phyloP scores from a whole-genome alignment of 192 early-diverging fungal species.

The Linnemannia schmuckeri region DNA sequence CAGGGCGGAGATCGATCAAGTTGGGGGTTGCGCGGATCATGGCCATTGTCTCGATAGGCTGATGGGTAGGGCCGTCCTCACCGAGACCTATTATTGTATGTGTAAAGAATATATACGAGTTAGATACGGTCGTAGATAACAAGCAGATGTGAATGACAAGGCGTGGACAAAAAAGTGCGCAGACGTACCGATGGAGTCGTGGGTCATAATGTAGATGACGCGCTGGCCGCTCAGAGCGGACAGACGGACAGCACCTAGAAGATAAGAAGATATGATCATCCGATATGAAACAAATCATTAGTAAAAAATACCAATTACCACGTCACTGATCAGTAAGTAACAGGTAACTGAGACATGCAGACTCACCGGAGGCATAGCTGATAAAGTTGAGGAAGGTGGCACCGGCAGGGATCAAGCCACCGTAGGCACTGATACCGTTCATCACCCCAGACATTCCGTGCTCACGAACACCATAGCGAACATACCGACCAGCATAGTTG shows the following conservation, averaged over 20 bases:
- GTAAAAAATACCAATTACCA: background rate
- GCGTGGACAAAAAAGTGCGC: background rate
- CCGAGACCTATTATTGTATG: slow-evolving; percentile 67
- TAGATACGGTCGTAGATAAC: too few relatives aligned
- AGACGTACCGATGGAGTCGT: slow-evolving; percentile 92
- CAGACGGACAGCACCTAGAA: slow-evolving; percentile 88
- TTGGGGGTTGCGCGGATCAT: slow-evolving; percentile 92
- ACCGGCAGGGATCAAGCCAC: slow-evolving; percentile 87
- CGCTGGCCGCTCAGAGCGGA: slow-evolving; percentile 90
- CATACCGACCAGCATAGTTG: slow-evolving; percentile 87
- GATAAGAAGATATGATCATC: background rate
- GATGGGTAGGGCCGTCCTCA: slow-evolving; percentile 99
- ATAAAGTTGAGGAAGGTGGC: slow-evolving; percentile 96
- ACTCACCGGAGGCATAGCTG: slow-evolving; percentile 63
- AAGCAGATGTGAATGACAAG: background rate
- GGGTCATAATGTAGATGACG: slow-evolving; percentile 98
- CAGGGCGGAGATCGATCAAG: slow-evolving; percentile 88
- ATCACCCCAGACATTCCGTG: slow-evolving; percentile 95
- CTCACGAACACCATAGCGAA: slow-evolving; percentile 98
- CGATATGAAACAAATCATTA: slow-evolving; percentile 48
- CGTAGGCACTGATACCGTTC: slow-evolving; percentile 93
- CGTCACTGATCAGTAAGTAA: background rate
- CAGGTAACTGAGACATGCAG: background rate
- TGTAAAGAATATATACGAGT: background rate
- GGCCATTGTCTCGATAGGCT: slow-evolving; percentile 96